Conservation (phyloP, 208 protist species). For the Plasmodiophora brassicae region DNA sequence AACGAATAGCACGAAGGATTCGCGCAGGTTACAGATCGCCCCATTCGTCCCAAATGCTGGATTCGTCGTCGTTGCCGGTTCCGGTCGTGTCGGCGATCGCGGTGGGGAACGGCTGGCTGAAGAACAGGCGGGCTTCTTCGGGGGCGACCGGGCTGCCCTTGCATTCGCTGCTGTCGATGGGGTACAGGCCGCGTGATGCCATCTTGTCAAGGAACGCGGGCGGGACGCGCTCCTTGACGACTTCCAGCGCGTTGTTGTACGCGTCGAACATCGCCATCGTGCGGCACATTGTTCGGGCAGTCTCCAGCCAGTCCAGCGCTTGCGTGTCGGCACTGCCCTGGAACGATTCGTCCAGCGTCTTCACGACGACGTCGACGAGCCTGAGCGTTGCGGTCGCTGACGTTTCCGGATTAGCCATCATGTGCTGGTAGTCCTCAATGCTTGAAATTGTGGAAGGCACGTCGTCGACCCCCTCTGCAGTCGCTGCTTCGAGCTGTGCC, state of each 20-base stretch:
- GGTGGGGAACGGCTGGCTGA: neutral
- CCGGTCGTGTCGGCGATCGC: neutral
- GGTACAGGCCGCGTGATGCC: too few relatives aligned
- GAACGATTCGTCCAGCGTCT: neutral
- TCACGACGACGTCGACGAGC: neutral
- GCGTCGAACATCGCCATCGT: neutral
- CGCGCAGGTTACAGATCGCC: too few relatives aligned
- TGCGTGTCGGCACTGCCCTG: neutral
- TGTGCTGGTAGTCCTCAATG: neutral
- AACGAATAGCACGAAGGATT: too few relatives aligned
- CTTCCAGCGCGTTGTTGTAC: neutral
- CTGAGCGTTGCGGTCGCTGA: neutral
- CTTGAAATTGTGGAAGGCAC: neutral
- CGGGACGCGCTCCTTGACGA: neutral
- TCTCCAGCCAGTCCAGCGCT: neutral
- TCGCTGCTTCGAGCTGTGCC: neutral
- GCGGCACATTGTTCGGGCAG: neutral
- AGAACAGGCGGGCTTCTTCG: neutral
- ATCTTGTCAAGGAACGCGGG: too few relatives aligned
- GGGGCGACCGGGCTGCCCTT: neutral
- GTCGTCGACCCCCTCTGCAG: neutral
- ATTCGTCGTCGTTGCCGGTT: too few relatives aligned
- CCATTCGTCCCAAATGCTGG: too few relatives aligned
- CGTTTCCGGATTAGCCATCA: neutral
- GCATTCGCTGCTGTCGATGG: neutral